These are phyloP conservation scores for Xanthoconium separans DNA, from an alignment of 1,284 basidiomycete genomes.

Conservation along the genomic window DNA sequence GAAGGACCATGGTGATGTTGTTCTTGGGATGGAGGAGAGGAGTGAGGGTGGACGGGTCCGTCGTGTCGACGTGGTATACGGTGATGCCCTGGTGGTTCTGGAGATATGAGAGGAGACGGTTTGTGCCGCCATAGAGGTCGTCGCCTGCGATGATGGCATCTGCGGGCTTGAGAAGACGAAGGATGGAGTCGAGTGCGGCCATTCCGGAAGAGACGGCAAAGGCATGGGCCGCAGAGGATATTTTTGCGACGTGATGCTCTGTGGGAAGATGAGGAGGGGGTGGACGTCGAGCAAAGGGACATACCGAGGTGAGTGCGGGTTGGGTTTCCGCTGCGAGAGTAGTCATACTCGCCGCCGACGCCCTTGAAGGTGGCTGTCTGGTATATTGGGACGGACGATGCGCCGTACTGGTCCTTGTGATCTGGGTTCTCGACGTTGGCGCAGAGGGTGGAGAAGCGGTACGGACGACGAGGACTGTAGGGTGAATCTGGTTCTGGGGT, in stretches of 20 bases:
- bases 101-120: constrained; percentile 92
- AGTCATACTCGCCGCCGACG: constrained; percentile 88
- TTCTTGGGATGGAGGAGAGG: constrained; percentile 69
- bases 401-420: constrained; percentile 95
- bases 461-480: constrained; percentile 60
- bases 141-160: constrained; percentile 96
- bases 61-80: constrained; percentile 95
- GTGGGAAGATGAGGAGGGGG: constrained; percentile 12
- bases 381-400: constrained; percentile 95
- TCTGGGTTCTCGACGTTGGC: constrained; percentile 88
- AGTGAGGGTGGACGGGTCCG: constrained; percentile 62
- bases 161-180: constrained; percentile 91
- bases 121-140: constrained; percentile 97
- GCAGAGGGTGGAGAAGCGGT: constrained; percentile 83
- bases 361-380: constrained; percentile 99
- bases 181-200: constrained; percentile 96
- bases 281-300: not conserved
- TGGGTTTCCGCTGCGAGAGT: constrained; percentile 94
- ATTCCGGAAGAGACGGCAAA: constrained; percentile 96
- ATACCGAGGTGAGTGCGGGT: constrained; percentile 93
- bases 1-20: constrained; percentile 84
- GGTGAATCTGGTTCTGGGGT: constrained; percentile 80
- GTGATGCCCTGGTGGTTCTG: constrained; percentile 85
- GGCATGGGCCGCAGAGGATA: constrained; percentile 85
- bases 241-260: constrained; percentile 96